Conservation (phyloP, 2,329 filamentous ascomycete species). For the Rutstroemia sp. region DNA sequence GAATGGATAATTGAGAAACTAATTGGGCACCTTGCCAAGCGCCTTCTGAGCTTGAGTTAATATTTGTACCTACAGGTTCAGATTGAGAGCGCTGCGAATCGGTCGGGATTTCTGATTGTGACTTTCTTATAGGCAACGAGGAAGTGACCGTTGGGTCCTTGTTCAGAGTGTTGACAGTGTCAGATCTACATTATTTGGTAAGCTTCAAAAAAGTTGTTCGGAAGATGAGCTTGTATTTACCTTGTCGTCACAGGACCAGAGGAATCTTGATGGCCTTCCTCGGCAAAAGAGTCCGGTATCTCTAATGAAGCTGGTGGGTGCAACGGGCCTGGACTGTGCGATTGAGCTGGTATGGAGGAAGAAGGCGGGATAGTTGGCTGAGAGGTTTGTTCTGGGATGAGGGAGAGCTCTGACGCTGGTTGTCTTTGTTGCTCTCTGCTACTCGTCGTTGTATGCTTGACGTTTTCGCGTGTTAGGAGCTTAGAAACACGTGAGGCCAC, state of each 20-base stretch:
- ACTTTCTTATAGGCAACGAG: background rate
- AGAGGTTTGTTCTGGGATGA: background rate
- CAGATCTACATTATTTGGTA: constrained; percentile 1
- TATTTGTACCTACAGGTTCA: background rate
- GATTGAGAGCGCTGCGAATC: constrained; percentile 6
- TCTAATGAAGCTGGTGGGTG: background rate
- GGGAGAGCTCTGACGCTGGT: background rate
- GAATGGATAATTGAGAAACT: constrained; percentile 3
- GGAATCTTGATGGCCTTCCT: background rate
- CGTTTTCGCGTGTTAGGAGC: background rate
- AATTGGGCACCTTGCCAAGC: constrained; percentile 14
- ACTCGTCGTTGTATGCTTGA: background rate
- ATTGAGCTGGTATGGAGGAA: background rate
- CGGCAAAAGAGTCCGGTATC: constrained; percentile 2
- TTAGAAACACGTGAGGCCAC: constrained; percentile 3
- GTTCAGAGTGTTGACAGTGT: background rate
- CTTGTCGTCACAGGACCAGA: background rate
- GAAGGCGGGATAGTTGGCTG: background rate
- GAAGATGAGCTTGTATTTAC: background rate
- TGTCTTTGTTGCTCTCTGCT: background rate
- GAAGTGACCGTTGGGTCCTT: background rate
- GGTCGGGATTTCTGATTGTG: background rate
- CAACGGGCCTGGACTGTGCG: background rate
- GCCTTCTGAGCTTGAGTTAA: constrained; percentile 7
- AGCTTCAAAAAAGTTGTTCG: background rate